Evolutionary conservation across 306 rosid species (phyloP).

Genomic region (Lagenaria siceraria): DNA sequence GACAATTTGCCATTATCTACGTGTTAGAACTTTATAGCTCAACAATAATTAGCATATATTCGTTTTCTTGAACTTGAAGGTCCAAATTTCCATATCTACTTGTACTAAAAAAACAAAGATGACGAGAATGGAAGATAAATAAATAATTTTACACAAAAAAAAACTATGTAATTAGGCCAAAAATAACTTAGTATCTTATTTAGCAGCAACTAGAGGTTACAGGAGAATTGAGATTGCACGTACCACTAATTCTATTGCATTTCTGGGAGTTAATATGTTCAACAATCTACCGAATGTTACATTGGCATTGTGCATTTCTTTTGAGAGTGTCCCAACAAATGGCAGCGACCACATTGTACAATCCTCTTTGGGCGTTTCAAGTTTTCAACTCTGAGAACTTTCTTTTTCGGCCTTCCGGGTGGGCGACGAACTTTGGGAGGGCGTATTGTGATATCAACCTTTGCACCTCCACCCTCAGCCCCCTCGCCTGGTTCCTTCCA

Average conservation of each 20-base stretch:
- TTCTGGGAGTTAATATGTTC: conserved; percentile 15
- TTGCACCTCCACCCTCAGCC: conserved; percentile 72
- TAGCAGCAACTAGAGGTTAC: conserved; percentile 25
- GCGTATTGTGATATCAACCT: conserved; percentile 47
- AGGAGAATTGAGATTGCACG: conserved; percentile 45
- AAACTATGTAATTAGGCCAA: neutral
- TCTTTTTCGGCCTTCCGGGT: conserved; percentile 96
- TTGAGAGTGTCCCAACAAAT: conserved; percentile 96
- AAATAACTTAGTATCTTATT: conserved; percentile 24
- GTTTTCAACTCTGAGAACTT: conserved; percentile 76
- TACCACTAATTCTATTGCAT: conserved; percentile 32
- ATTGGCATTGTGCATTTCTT: conserved; percentile 85
- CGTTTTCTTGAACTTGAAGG: no score
- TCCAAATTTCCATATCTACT: no score
- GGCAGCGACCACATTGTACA: conserved; percentile 98
- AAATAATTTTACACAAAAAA: no score
- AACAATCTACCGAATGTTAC: conserved; percentile 35
- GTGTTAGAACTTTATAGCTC: no score
- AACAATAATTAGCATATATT: no score
- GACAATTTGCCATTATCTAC: no score
- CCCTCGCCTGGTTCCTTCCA: conserved; percentile 76
- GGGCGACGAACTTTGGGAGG: conserved; percentile 95
- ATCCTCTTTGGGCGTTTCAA: conserved; percentile 92
- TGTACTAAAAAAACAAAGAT: no score
- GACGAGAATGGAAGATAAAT: no score